phyloP scores from a whole-genome alignment of 352 stramenopile genomes.

The Phytopythium aichiense region DNA sequence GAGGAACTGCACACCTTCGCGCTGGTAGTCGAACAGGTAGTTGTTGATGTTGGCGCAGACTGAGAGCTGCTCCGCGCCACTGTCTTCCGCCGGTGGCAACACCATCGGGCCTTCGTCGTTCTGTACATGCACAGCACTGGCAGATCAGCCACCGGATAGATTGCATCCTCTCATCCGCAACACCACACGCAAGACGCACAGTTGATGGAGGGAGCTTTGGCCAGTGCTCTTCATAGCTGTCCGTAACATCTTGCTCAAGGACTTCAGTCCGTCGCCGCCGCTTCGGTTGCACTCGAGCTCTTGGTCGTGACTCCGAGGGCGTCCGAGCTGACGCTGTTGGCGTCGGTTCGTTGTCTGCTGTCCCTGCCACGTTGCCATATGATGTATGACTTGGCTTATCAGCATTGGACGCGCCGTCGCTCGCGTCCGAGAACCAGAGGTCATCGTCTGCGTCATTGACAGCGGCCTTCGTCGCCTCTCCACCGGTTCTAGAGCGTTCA shows the following conservation, averaged over 20 bases:
- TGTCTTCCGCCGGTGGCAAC: slow-evolving; percentile 15
- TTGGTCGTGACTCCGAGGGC: background rate
- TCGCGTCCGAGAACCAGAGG: slow-evolving; percentile 60
- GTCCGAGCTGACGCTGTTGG: background rate
- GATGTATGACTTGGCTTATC: background rate
- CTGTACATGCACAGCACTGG: slow-evolving; percentile 9
- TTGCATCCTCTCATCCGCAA: background rate
- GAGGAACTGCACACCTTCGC: slow-evolving; percentile 65
- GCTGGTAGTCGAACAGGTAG: slow-evolving; percentile 74
- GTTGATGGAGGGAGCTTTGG: slow-evolving; percentile 43
- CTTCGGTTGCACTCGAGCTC: background rate
- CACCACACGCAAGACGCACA: slow-evolving; percentile 13
- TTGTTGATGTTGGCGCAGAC: slow-evolving; percentile 71
- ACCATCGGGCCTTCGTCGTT: slow-evolving; percentile 33
- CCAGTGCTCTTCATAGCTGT: slow-evolving; percentile 35
- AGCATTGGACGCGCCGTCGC: slow-evolving; percentile 18
- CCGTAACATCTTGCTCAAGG: slow-evolving; percentile 11
- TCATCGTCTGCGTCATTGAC: slow-evolving; percentile 30
- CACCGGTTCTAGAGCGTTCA: background rate
- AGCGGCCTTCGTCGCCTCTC: background rate
- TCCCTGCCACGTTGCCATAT: background rate
- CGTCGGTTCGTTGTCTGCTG: background rate
- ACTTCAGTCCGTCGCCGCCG: slow-evolving; percentile 14
- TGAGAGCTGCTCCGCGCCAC: slow-evolving; percentile 19
- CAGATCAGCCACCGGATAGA: too few relatives aligned